phyloP scores from a whole-genome alignment of 257 asterid species.

The Apocynum venetum region DNA sequence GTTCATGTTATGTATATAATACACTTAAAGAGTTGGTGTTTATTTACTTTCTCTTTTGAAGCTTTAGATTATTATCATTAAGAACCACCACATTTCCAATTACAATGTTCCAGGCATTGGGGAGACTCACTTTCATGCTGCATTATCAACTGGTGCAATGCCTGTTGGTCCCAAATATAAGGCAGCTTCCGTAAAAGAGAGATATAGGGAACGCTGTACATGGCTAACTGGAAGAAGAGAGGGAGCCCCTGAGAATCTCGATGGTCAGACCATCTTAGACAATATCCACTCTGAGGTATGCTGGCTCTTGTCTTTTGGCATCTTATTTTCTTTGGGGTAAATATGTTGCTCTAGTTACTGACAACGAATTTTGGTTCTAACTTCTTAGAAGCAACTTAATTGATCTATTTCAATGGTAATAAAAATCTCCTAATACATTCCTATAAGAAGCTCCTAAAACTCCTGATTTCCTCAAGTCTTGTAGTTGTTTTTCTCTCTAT shows the following conservation, averaged over 20 bases:
- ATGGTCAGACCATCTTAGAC: conserved; percentile 64
- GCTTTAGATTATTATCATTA: neutral
- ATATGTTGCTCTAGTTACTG: neutral
- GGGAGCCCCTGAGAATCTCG: conserved; percentile 45
- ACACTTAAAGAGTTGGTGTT: neutral
- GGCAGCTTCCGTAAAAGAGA: conserved; percentile 58
- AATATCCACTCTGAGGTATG: conserved; percentile 62
- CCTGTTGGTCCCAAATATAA: conserved; percentile 67
- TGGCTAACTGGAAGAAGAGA: conserved; percentile 68
- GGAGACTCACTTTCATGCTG: conserved; percentile 65
- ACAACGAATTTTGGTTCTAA: neutral
- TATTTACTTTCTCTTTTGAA: neutral
- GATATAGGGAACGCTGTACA: conserved; percentile 28
- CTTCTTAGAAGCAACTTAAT: too few species aligned
- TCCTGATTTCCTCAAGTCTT: neutral
- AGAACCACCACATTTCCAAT: neutral
- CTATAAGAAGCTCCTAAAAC: neutral
- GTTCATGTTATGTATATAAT: neutral
- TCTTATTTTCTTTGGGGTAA: neutral
- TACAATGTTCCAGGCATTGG: conserved; percentile 47
- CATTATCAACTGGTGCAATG: conserved; percentile 62
- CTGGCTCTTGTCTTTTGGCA: neutral
- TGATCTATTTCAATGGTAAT: too few species aligned
- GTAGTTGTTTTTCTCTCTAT: neutral
- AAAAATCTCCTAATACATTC: neutral